phyloP scores from a whole-genome alignment of 345 rosid genomes.

The Raphanus raphanistrum region DNA sequence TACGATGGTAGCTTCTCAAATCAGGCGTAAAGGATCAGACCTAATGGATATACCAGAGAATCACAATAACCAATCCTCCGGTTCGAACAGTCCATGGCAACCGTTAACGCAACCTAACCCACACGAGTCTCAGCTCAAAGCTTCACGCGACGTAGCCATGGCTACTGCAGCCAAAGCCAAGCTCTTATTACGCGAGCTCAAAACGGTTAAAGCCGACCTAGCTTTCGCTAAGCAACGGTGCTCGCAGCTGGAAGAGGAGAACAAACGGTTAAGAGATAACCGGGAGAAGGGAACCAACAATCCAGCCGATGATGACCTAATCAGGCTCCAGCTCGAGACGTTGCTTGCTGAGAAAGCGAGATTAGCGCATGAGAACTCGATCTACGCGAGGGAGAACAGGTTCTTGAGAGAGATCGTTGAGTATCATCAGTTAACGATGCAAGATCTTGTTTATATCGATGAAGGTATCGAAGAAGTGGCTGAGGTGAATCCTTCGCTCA shows the following conservation, averaged over 20 bases:
- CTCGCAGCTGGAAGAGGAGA: conserved; percentile 89
- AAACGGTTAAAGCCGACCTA: conserved; percentile 92
- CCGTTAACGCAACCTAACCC: conserved; percentile 43
- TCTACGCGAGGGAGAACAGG: conserved; percentile 84
- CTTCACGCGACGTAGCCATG: conserved; percentile 99
- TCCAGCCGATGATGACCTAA: conserved; percentile 91
- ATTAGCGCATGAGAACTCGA: conserved; percentile 81
- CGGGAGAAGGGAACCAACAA: conserved; percentile 69
- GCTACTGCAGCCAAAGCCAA: conserved; percentile 99
- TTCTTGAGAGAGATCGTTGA: conserved; percentile 94
- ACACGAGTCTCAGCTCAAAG: conserved; percentile 89
- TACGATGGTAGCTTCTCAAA: conserved; percentile 74
- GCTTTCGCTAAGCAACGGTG: conserved; percentile 86
- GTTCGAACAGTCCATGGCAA: conserved; percentile 53
- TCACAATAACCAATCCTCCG: conserved; percentile 35
- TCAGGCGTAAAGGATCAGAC: conserved; percentile 58
- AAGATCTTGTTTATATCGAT: conserved; percentile 87
- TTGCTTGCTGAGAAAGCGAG: conserved; percentile 95
- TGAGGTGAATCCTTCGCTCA: conserved; percentile 56
- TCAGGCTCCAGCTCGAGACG: conserved; percentile 94
- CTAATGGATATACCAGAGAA: conserved; percentile 35
- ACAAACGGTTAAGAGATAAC: conserved; percentile 79
- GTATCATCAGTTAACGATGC: conserved; percentile 95
- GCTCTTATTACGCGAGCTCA: conserved; percentile 90
- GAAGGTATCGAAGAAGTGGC: conserved; percentile 79